phyloP scores from a whole-genome alignment of 768 basidiomycete genomes.

The Lyophyllum atratum region DNA sequence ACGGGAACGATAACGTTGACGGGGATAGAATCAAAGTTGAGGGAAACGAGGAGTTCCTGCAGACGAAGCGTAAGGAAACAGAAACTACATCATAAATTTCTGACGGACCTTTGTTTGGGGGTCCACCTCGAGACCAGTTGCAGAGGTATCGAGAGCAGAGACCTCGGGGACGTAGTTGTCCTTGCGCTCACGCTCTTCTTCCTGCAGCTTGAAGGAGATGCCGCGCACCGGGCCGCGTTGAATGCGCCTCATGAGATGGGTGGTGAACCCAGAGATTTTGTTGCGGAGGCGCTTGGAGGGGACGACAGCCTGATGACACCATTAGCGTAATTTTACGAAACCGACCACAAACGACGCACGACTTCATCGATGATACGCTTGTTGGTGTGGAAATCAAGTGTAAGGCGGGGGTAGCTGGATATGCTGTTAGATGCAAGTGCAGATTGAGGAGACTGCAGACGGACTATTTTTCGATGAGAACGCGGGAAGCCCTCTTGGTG shows the following conservation, averaged over 20 bases:
- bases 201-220: conserved; percentile 99
- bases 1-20: conserved; percentile 72
- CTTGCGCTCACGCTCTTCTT: conserved; percentile 98
- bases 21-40: conserved; percentile 94
- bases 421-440: conserved; percentile 1
- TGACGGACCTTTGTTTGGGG: conserved; percentile 85
- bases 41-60: conserved; percentile 83
- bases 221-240: conserved; percentile 97
- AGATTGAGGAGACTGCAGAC: conserved; percentile 28
- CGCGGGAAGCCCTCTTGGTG: conserved; percentile 98
- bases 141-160: conserved; percentile 86
- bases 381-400: conserved; percentile 99
- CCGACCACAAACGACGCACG: conserved; percentile 41
- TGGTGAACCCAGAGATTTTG: conserved; percentile 99
- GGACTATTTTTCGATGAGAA: conserved; percentile 99
- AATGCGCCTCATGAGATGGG: conserved; percentile 99
- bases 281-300: conserved; percentile 99
- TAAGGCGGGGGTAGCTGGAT: conserved; percentile 93
- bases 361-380: conserved; percentile 99
- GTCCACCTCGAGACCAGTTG: conserved; percentile 83
- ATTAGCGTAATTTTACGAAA: background rate
- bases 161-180: conserved; percentile 99
- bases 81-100: background rate
- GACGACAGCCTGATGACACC: conserved; percentile 68
- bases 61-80: background rate